Conservation (phyloP, 2,329 filamentous ascomycete genomes). For the Bipolaris oryzae region DNA sequence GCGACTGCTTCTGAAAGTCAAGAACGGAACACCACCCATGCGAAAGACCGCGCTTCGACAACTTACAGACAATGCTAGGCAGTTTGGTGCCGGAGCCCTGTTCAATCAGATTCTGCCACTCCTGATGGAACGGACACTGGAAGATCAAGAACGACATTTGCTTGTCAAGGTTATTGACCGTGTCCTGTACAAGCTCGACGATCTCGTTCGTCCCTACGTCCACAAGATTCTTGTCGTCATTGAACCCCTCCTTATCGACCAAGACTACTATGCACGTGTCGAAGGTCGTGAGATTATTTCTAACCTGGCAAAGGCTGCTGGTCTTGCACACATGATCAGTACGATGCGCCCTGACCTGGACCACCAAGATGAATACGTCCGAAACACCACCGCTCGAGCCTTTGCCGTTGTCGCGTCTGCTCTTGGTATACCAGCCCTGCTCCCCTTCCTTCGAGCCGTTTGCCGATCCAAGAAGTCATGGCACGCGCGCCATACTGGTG, state of each 20-base stretch:
- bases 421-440: conserved; percentile 89
- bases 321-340: conserved; percentile 98
- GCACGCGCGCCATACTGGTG: conserved; percentile 96
- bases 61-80: conserved; percentile 94
- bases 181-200: conserved; percentile 97
- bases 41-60: conserved; percentile 96
- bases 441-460: conserved; percentile 93
- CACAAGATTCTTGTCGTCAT: conserved; percentile 99
- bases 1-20: conserved; percentile 94
- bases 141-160: conserved; percentile 97
- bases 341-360: conserved; percentile 99
- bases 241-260: conserved; percentile 97
- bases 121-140: conserved; percentile 96
- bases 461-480: conserved; percentile 99
- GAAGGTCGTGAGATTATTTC: conserved; percentile 99
- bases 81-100: conserved; percentile 90
- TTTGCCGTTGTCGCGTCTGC: conserved; percentile 98
- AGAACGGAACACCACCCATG: conserved; percentile 99
- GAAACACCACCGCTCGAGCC: conserved; percentile 95
- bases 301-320: conserved; percentile 94
- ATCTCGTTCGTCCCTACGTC: conserved; percentile 92
- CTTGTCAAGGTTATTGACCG: conserved; percentile 99
- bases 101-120: conserved; percentile 98
- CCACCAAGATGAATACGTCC: conserved; percentile 96
- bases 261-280: conserved; percentile 98